Evolutionary conservation across 2,329 filamentous ascomycete genomes (phyloP), one percentile per base, ranked within the genome.

Genomic region (Cladophialophora immunda): DNA sequence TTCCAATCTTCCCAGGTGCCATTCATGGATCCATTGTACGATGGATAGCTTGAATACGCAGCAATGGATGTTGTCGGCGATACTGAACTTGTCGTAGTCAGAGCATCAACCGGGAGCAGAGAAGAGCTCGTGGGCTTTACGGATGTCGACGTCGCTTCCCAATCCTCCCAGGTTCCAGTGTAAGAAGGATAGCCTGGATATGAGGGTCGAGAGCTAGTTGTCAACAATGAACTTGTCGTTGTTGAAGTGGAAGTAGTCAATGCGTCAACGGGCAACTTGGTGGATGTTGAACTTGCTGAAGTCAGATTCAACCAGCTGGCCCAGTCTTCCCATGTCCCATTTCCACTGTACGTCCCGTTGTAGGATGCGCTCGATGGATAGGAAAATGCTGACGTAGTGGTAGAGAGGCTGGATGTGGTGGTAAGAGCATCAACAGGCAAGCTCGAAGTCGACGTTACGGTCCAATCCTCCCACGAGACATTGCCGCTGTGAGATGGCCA

Each of bases 401-500:
- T 47, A 27, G 19, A 30, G 22, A 36, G 17, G 54, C 29, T 57
- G n/a, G 41, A 19, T 25, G 32, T 58, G 6, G 56, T 29, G n/a
- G 36, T 47, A n/a, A 32, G 34, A 22, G 54, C 36, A 29, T n/a
- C n/a, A n/a, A n/a, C n/a, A n/a, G n/a, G n/a, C n/a, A n/a, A n/a
- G n/a, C n/a, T n/a, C n/a, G n/a, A n/a, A n/a, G 38, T 60, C 17
- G 58, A 32, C 8, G 58, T 47, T 9, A 9, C 22, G 19, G 47
- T 22, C 57, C 57, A 59, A 19, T 59, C 57, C 15, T 47, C 36
- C 57, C 57, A 59, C 2, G 38, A 36, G 38, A 22, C 45, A 50
- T 27, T 59, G 41, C 57, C 57, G 8, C 29, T 59, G 15, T 59
- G 25, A 11, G 57, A 47, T 6, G 57, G 57, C 57, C 57, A 59